Percentiles rank a stretch among this genome's conserved stretches.
Evolutionary conservation across 768 basidiomycete species (phyloP).

Genomic region (Auriscalpium vulgare): DNA sequence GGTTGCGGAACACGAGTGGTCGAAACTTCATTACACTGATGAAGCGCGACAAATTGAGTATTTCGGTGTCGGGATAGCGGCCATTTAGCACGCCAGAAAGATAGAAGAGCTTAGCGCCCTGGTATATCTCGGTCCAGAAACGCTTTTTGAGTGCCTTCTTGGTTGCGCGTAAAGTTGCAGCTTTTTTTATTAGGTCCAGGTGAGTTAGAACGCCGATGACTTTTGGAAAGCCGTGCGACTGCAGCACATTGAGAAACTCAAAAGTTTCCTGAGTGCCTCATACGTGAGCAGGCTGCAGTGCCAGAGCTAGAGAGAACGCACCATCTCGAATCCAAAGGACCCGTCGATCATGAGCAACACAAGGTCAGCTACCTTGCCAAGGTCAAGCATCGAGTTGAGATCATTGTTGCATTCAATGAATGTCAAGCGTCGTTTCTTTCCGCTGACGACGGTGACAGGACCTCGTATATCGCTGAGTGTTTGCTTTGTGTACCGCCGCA

Average conservation of each 20-base stretch:
- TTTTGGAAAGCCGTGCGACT: constrained; percentile 97
- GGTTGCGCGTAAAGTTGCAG: constrained; percentile 73
- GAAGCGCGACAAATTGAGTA: constrained; percentile 92
- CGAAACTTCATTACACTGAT: constrained; percentile 98
- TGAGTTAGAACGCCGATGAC: constrained; percentile 95
- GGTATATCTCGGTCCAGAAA: constrained; percentile 99
- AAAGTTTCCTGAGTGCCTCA: constrained; percentile 75
- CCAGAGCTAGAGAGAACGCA: constrained; percentile 25
- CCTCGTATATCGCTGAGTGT: constrained; percentile 84
- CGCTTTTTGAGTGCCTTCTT: constrained; percentile 96
- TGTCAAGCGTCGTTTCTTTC: constrained; percentile 89
- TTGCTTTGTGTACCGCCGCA: constrained; percentile 91
- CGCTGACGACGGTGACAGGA: constrained; percentile 89
- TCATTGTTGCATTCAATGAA: constrained; percentile 98
- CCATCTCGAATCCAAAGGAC: constrained; percentile 99
- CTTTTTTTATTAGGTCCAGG: constrained; percentile 93
- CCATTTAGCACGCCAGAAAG: constrained; percentile 95
- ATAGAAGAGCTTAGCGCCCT: constrained; percentile 97
- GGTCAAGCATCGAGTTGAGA: constrained; percentile 96
- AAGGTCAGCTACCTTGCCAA: constrained; percentile 93
- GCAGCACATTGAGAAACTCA: constrained; percentile 95
- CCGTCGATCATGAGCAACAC: constrained; percentile 97
- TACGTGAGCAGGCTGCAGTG: background rate
- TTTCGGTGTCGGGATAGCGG: constrained; percentile 94
- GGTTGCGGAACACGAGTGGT: constrained; percentile 90